Evolutionary conservation across 306 rosid genomes (phyloP), one percentile per base, ranked within the genome.

Genomic region (Datisca glomerata): DNA sequence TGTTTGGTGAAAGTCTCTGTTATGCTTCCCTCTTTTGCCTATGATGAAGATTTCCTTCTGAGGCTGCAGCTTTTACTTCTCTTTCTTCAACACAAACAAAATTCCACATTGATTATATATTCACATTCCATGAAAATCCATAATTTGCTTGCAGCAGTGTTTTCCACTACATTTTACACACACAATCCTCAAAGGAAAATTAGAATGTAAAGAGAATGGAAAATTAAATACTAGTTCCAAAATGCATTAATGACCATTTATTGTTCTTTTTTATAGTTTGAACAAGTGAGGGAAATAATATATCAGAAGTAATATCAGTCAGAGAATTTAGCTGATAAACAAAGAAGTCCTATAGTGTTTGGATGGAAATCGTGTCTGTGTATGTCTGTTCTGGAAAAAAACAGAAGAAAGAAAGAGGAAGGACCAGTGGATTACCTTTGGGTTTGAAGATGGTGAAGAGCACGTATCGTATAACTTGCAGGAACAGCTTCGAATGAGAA

Each of bases 401-500:
- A 2, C 3, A 3, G 12, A 12, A 6, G 14, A 36, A 50, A 23
- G 22, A 20, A 50, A 36, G 20, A 23, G 12, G n/a, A 16, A 6
- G 45, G 9, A 37, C 21, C 56, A 51, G 45, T 22, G 45, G 24
- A 6, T 37, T 23, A 37, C 56, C 56, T 35, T 25, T 20, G 37
- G 19, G 39, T 16, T 23, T 34, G 56, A 20, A 12, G 55, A 34
- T 32, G 55, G 16, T 24, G 18, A 34, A 23, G 39, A 34, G 4
- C 10, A 12, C 7, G 42, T 1, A 3, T 4, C 5, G 41, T 11
- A 35, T 35, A 35, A 7, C 41, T 35, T n/a, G 41, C 41, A 49
- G 55, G 12, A 51, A 41, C 33, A 51, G 23, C 45, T 22, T 41
- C 35, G 36, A 51, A 51, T 23, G 34, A 51, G 56, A 51, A 51